Evolutionary conservation across 768 basidiomycete genomes (phyloP).

Genomic region (Amanita thiersii): DNA sequence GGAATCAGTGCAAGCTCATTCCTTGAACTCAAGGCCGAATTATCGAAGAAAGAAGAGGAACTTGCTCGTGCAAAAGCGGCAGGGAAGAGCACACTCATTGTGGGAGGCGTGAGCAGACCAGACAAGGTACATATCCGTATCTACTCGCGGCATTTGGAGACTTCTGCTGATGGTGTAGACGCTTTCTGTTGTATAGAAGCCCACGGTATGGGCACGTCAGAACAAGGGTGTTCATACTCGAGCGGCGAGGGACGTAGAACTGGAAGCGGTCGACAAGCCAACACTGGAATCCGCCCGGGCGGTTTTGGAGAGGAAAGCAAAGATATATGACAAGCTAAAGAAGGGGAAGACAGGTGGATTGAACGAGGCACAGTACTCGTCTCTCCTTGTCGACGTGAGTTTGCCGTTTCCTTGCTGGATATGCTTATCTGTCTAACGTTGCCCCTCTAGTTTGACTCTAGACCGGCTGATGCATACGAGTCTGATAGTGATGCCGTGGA

Average conservation of each 20-base stretch:
- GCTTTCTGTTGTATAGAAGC: constrained; percentile 44
- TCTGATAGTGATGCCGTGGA: constrained; percentile 73
- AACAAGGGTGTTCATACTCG: constrained; percentile 69
- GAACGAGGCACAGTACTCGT: constrained; percentile 64
- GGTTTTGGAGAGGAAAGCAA: constrained; percentile 67
- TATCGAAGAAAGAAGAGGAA: constrained; percentile 54
- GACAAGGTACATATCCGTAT: constrained; percentile 49
- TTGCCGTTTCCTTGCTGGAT: not conserved
- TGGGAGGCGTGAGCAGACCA: constrained; percentile 56
- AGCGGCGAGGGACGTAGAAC: constrained; percentile 58
- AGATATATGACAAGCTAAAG: constrained; percentile 70
- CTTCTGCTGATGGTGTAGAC: constrained; percentile 7
- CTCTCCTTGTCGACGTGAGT: constrained; percentile 71
- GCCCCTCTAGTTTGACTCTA: constrained; percentile 54
- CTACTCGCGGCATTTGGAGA: not conserved
- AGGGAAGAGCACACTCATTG: constrained; percentile 43
- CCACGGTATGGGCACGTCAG: constrained; percentile 65
- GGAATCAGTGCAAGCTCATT: constrained; percentile 71
- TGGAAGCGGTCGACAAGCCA: constrained; percentile 59
- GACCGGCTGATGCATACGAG: constrained; percentile 43
- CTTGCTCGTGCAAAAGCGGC: constrained; percentile 50
- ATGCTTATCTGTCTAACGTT: not conserved
- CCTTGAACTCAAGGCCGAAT: constrained; percentile 74
- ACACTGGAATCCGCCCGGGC: constrained; percentile 68
- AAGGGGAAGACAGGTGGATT: constrained; percentile 76